These are phyloP conservation scores for Pezicula rhizophila DNA, from an alignment of 2,329 filamentous ascomycete species.

Conservation along the genomic window DNA sequence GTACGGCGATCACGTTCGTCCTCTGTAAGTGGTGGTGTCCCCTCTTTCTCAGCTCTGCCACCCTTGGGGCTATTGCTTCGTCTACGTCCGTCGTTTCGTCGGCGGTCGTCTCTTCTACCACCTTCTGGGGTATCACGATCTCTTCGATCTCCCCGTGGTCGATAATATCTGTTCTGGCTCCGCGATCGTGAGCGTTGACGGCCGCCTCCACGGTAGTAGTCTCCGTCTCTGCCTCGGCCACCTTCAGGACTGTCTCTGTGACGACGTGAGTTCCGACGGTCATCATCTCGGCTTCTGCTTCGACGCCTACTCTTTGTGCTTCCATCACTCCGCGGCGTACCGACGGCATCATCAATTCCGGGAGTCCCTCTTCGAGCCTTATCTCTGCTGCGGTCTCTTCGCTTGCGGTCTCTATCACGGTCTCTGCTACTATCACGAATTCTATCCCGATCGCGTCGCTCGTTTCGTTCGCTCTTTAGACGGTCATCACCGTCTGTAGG, in stretches of 20 bases:
- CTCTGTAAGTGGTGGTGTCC: conserved; percentile 73
- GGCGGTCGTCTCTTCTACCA: conserved; percentile 35
- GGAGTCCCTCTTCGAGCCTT: conserved; percentile 37
- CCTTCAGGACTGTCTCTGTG: conserved; percentile 52
- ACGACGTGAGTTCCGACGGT: conserved; percentile 67
- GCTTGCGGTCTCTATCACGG: conserved; percentile 48
- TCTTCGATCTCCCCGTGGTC: conserved; percentile 37
- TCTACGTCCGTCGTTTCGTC: conserved; percentile 31
- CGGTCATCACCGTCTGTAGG: conserved; percentile 52
- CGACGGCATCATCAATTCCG: conserved; percentile 50
- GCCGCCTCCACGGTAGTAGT: conserved; percentile 63
- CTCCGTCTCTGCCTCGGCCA: conserved; percentile 46
- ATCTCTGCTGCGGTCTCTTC: conserved; percentile 53
- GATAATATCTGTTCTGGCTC: conserved; percentile 59
- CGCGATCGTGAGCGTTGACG: conserved; percentile 65
- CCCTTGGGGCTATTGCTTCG: conserved; percentile 33
- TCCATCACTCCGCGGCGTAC: conserved; percentile 66
- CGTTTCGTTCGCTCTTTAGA: conserved; percentile 46
- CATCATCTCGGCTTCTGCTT: conserved; percentile 73
- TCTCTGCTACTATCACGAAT: conserved; percentile 49
- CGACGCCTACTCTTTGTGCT: conserved; percentile 75
- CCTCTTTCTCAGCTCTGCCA: conserved; percentile 30
- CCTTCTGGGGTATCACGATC: conserved; percentile 50
- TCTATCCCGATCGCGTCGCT: conserved; percentile 49
- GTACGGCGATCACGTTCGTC: conserved; percentile 96